These are phyloP conservation scores for Arthroderma sp. DNA, from an alignment of 2,329 filamentous ascomycete genomes.

Conservation along the genomic window DNA sequence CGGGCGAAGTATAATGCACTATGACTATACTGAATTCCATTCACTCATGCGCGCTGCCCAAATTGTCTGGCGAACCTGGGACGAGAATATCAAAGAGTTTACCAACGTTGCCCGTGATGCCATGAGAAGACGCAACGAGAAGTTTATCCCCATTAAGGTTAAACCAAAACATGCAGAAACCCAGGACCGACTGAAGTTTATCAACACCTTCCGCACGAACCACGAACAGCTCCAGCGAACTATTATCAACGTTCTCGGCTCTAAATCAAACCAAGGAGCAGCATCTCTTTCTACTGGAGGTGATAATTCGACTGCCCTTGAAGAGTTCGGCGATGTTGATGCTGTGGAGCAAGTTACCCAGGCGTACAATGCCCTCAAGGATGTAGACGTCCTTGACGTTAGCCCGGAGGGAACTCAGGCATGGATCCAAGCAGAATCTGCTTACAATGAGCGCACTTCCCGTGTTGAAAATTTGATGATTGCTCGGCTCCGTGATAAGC, in stretches of 20 bases:
- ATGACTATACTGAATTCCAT: conserved; percentile 84
- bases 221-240: conserved; percentile 96
- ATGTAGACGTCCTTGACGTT: conserved; percentile 90
- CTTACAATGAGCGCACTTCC: conserved; percentile 94
- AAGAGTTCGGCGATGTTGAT: conserved; percentile 94
- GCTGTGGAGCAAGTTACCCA: conserved; percentile 92
- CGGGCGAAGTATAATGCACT: conserved; percentile 76
- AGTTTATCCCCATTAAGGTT: conserved; percentile 98
- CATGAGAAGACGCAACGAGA: conserved; percentile 83
- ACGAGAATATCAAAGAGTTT: conserved; percentile 93
- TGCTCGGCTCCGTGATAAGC: conserved; percentile 74
- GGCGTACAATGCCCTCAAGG: conserved; percentile 85
- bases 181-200: conserved; percentile 83
- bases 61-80: conserved; percentile 82
- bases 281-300: conserved; percentile 29
- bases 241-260: conserved; percentile 90
- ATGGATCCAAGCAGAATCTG: conserved; percentile 88
- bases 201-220: conserved; percentile 87
- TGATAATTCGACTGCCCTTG: conserved; percentile 60
- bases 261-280: conserved; percentile 50
- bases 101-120: conserved; percentile 95
- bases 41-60: conserved; percentile 72
- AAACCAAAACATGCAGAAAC: conserved; percentile 74
- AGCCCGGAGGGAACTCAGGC: conserved; percentile 76
- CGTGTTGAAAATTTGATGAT: conserved; percentile 99